Base-by-base conservation (phyloP, 257 asterid species). In the Salvia hispanica region DNA sequence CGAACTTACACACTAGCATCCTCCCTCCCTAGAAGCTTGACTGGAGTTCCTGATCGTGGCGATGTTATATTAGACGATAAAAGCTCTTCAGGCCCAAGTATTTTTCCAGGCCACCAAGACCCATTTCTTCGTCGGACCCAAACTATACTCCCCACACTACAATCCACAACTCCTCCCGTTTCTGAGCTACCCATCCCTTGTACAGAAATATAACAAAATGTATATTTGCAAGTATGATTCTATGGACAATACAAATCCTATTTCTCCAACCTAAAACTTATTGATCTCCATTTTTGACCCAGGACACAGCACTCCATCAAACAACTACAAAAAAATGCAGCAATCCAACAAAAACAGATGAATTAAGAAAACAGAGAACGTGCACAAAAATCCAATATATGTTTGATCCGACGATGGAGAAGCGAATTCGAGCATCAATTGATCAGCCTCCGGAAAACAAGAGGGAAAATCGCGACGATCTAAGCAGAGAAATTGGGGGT, bases 21-120 rank as follows among this genome's bases (percentile, higher is more conserved):
- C 85, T 94, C 97, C 72, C 99, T 87, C 70, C 99, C 99, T 51
- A 94, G 95, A 67, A 94, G 99, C 85, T 94, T 94, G 59, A 94
- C 99, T 1, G 99, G 99, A 75, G 99, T 94, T 73, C 99, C 99
- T 44, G 99, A 88, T 36, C 96, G 97, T 0, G 97, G 99, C 55
- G 99, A 90, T 64, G 95, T 85, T 46, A 91, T 52, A 82, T 81
- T 95, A 68, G 97, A 73, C 37, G 95, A 82, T 1, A 96, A 84
- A 10, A 94, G 87, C 82, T 91, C 97, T 67, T 94, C 89, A 11
- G 95, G 78, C 25, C 96, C 95, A 37, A 94, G 94, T 68, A 94
- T 94, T 76, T 88, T 91, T 56, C 99, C 99, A 2, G 99, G 99
- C 99, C 99, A 94, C 99, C 99, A 94, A 43, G 99, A 94, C 77